phyloP scores from a whole-genome alignment of 768 basidiomycete species.

The Hypsizygus marmoreus region DNA sequence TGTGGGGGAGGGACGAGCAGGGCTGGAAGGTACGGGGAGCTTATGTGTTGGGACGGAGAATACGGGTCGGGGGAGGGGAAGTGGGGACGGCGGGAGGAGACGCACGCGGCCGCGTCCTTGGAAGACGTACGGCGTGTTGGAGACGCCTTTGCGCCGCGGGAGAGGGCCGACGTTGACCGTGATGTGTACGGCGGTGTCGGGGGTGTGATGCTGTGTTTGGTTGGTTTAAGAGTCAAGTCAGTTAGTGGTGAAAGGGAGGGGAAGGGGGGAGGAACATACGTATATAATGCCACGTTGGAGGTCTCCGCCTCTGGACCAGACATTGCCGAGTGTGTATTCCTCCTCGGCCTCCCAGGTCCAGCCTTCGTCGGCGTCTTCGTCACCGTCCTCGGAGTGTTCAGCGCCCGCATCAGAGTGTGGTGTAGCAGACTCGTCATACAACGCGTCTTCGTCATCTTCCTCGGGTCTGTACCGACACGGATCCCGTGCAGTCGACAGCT shows the following conservation, averaged over 20 bases:
- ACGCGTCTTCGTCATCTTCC: slow-evolving; percentile 28
- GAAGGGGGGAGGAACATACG: slow-evolving; percentile 47
- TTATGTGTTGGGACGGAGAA: slow-evolving; percentile 18
- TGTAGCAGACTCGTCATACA: slow-evolving; percentile 27
- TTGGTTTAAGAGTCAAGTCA: slow-evolving; percentile 4
- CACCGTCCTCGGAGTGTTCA: slow-evolving; percentile 34
- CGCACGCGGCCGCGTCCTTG: slow-evolving; percentile 47
- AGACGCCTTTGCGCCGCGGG: slow-evolving; percentile 53
- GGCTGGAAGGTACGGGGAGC: slow-evolving; percentile 11
- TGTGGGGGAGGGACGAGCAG: slow-evolving; percentile 1
- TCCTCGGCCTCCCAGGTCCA: slow-evolving; percentile 77
- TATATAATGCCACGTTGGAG: slow-evolving; percentile 57
- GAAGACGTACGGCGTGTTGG: slow-evolving; percentile 67
- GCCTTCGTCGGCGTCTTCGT: slow-evolving; percentile 40
- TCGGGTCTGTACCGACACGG: slow-evolving; percentile 47
- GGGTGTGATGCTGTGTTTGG: slow-evolving; percentile 50
- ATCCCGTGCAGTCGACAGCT: slow-evolving; percentile 54
- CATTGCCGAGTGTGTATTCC: slow-evolving; percentile 58
- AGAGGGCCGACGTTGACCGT: slow-evolving; percentile 58
- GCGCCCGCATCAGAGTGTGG: slow-evolving; percentile 40
- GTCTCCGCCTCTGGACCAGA: slow-evolving; percentile 55
- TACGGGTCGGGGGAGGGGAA: slow-evolving; percentile 20
- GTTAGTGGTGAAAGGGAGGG: neutral
- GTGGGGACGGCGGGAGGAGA: slow-evolving; percentile 26
- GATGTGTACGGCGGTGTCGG: slow-evolving; percentile 58